Conservation (phyloP, 2,329 filamentous ascomycete genomes). For the Madurella fahalii region DNA sequence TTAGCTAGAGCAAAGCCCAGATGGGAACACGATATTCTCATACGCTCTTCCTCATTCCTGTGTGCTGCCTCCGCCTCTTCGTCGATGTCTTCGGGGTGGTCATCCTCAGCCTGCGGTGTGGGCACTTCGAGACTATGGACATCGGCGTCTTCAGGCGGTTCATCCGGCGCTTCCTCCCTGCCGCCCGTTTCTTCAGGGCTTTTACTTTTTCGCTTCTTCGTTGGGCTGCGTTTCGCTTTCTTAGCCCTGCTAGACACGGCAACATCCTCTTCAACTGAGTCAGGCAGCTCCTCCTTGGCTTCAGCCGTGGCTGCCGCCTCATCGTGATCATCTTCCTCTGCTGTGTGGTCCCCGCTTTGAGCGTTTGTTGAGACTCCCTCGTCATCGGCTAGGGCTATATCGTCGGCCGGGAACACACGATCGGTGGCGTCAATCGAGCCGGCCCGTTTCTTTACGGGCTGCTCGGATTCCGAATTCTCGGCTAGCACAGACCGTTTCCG, state of each 20-base stretch:
- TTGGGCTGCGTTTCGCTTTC: conserved; percentile 39
- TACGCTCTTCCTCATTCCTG: conserved; percentile 63
- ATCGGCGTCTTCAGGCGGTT: conserved; percentile 32
- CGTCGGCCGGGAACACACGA: conserved; percentile 33
- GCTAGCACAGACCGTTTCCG: conserved; percentile 46
- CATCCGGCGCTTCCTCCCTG: conserved; percentile 24
- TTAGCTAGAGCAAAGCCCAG: conserved; percentile 7
- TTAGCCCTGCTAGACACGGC: conserved; percentile 35
- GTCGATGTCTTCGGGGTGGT: conserved; percentile 52
- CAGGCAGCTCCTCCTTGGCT: conserved; percentile 36
- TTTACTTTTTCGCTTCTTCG: conserved; percentile 38
- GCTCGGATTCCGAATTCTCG: conserved; percentile 44
- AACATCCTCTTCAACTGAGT: conserved; percentile 31
- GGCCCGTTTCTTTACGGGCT: conserved; percentile 52
- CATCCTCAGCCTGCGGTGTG: conserved; percentile 49
- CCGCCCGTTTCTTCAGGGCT: conserved; percentile 25
- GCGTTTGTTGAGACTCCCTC: conserved; percentile 34
- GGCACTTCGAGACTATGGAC: conserved; percentile 35
- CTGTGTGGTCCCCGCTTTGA: conserved; percentile 39
- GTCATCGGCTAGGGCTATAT: conserved; percentile 35
- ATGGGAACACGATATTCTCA: conserved; percentile 26
- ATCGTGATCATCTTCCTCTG: conserved; percentile 46
- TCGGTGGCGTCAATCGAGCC: conserved; percentile 42
- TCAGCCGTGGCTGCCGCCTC: conserved; percentile 38
- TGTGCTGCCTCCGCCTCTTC: conserved; percentile 57